Percentiles rank a stretch among this genome's conserved stretches.
Conservation (phyloP, 805 yeast species). For the Maudiozyma barnettii region DNA sequence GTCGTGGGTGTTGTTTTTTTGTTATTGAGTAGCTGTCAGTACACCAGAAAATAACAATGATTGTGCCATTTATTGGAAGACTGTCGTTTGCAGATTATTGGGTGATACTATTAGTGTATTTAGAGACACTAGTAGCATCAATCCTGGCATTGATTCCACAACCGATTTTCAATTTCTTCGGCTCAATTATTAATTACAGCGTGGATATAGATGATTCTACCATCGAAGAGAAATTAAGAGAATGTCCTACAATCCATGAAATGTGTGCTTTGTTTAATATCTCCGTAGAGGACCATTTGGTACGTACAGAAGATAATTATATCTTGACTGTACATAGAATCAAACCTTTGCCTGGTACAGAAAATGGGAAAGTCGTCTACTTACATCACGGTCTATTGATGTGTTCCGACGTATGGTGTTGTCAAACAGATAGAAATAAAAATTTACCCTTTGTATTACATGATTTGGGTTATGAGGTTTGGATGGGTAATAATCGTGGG, state of each 20-base stretch:
- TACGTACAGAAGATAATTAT: slow-evolving; percentile 69
- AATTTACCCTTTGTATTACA: slow-evolving; percentile 69
- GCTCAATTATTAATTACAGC: slow-evolving; percentile 20
- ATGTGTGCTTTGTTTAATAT: slow-evolving; percentile 65
- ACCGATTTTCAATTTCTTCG: slow-evolving; percentile 31
- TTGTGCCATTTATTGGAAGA: slow-evolving; percentile 18
- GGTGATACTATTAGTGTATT: slow-evolving; percentile 39
- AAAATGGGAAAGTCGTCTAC: slow-evolving; percentile 49
- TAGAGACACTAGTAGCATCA: slow-evolving; percentile 38
- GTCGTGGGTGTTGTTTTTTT: too few relatives aligned
- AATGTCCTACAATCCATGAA: slow-evolving; percentile 46
- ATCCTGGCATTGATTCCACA: slow-evolving; percentile 40
- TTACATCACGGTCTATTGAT: slow-evolving; percentile 88
- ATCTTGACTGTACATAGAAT: slow-evolving; percentile 67
- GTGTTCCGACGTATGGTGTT: slow-evolving; percentile 79
- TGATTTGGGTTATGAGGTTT: slow-evolving; percentile 84
- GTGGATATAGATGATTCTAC: slow-evolving; percentile 14
- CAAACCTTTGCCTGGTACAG: slow-evolving; percentile 29
- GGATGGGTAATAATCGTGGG: slow-evolving; percentile 89
- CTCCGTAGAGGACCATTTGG: slow-evolving; percentile 64
- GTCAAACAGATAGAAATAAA: slow-evolving; percentile 36
- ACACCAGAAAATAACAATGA: background rate
- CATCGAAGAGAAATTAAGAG: slow-evolving; percentile 13
- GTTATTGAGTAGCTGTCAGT: too few relatives aligned
- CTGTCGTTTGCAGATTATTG: slow-evolving; percentile 43